Conservation (phyloP, 192 early-diverging fungal genomes). For the Fimicolochytrium jonesii region DNA sequence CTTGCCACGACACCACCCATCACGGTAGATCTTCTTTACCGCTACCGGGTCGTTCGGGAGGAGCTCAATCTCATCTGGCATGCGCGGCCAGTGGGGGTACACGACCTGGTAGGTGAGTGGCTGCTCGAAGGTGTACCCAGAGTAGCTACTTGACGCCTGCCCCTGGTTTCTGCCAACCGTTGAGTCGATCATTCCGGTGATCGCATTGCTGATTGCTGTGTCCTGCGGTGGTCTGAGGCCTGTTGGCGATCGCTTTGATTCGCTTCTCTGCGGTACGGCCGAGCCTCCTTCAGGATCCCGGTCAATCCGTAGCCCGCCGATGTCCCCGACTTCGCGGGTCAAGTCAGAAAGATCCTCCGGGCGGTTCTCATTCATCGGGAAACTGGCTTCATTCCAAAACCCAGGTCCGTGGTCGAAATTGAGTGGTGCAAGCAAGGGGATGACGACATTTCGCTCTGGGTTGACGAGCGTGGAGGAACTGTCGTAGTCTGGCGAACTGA, state of each 20-base stretch:
- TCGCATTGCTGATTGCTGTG: too few species aligned
- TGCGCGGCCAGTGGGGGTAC: constrained; percentile 22
- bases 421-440: constrained; percentile 20
- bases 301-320: background rate
- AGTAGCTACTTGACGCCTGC: too few species aligned
- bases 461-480: too few species aligned
- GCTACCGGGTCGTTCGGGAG: constrained; percentile 17
- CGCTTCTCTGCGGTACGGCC: background rate
- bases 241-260: too few species aligned
- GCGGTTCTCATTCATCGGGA: too few species aligned
- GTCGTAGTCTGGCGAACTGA: too few species aligned
- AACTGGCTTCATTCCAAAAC: too few species aligned
- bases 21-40: constrained; percentile 21
- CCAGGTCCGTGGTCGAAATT: background rate
- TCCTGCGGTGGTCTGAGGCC: too few species aligned
- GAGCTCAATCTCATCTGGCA: constrained; percentile 26
- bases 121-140: constrained; percentile 15
- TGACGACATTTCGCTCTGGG: constrained; percentile 18
- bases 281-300: background rate
- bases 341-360: constrained; percentile 1
- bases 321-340: background rate
- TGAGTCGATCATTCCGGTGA: too few species aligned
- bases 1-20: constrained; percentile 26
- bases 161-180: too few species aligned
- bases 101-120: constrained; percentile 14